phyloP scores from a whole-genome alignment of 768 basidiomycete genomes.

The Psilocybe cubensis region DNA sequence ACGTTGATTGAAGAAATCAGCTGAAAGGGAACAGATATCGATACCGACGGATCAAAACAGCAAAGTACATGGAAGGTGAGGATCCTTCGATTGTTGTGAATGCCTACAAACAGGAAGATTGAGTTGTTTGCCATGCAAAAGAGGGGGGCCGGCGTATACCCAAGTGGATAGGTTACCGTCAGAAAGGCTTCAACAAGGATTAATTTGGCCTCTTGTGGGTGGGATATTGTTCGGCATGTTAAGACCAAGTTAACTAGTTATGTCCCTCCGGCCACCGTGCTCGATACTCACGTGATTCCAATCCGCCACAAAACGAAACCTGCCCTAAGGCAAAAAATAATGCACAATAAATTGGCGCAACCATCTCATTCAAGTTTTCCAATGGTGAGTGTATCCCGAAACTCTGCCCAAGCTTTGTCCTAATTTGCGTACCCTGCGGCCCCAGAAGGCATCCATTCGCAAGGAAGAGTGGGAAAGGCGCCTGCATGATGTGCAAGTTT shows the following conservation, averaged over 20 bases:
- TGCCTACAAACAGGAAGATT: neutral
- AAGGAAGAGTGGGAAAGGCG: slow-evolving; percentile 88
- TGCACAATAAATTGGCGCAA: slow-evolving; percentile 31
- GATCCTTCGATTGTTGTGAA: neutral
- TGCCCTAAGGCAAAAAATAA: slow-evolving; percentile 35
- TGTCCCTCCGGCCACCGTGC: neutral
- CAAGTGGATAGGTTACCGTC: neutral
- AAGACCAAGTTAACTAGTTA: slow-evolving; percentile 1
- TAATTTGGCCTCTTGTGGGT: slow-evolving; percentile 13
- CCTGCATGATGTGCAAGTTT: slow-evolving; percentile 79
- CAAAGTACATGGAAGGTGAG: neutral
- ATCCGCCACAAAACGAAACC: slow-evolving; percentile 11
- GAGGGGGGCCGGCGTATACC: neutral
- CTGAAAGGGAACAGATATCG: neutral
- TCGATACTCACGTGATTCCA: slow-evolving; percentile 17
- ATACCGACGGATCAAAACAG: neutral
- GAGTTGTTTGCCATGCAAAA: neutral
- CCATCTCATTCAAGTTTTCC: slow-evolving; percentile 21
- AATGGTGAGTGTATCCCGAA: slow-evolving; percentile 37
- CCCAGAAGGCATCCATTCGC: slow-evolving; percentile 64
- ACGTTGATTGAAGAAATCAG: neutral
- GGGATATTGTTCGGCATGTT: slow-evolving; percentile 2
- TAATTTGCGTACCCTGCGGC: slow-evolving; percentile 23
- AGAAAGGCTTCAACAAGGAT: neutral
- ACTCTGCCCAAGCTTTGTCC: slow-evolving; percentile 5